Conservation (phyloP, 176 grass and related monocot genomes). For the Oryza meyeriana region DNA sequence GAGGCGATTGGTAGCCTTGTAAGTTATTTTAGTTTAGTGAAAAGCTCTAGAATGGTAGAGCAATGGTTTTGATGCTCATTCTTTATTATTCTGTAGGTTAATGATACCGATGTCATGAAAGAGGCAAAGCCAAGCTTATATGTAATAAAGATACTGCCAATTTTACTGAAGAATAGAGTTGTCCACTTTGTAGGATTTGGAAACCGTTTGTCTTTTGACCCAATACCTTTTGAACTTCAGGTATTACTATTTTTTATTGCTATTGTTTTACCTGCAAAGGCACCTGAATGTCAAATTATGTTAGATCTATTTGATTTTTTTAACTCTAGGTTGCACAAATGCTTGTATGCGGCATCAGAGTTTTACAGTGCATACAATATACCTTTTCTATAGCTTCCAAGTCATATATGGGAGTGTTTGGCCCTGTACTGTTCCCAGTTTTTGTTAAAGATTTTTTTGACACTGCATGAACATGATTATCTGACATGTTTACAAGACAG, state of each 20-base stretch:
- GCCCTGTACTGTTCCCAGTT: background rate
- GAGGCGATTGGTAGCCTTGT: constrained; percentile 87
- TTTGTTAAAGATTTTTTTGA: background rate
- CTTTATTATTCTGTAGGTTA: constrained; percentile 61
- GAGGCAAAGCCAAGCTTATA: constrained; percentile 95
- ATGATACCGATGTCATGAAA: constrained; percentile 93
- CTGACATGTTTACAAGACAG: background rate
- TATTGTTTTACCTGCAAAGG: constrained; percentile 17
- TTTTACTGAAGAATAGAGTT: constrained; percentile 82
- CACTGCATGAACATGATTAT: background rate
- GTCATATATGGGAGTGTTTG: background rate
- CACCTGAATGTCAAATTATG: background rate
- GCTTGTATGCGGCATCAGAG: background rate
- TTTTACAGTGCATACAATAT: background rate
- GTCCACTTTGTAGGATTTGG: constrained; percentile 98
- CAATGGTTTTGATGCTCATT: constrained; percentile 12
- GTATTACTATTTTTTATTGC: constrained; percentile 40
- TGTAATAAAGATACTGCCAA: constrained; percentile 79
- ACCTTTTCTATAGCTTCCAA: background rate
- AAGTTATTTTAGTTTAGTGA: constrained; percentile 41
- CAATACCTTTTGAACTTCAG: constrained; percentile 94
- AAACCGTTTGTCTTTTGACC: constrained; percentile 98
- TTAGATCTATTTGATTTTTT: background rate
- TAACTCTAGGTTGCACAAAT: background rate
- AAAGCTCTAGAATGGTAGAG: background rate